These are phyloP conservation scores for Fraxinus nigra DNA, from an alignment of 305 asterid genomes.

Conservation along the genomic window DNA sequence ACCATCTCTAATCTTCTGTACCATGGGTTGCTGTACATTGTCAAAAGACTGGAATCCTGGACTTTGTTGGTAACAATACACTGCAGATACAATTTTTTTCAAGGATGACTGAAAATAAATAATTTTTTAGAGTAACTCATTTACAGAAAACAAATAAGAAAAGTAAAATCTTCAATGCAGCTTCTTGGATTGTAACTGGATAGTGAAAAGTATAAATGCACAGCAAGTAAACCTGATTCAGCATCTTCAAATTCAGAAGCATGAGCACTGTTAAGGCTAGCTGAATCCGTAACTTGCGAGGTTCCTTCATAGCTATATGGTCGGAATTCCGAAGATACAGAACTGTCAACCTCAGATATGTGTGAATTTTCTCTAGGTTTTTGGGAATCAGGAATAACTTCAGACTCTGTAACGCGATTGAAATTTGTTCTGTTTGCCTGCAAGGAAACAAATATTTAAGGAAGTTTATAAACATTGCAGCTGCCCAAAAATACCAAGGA, in stretches of 20 bases:
- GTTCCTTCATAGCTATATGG: slow-evolving; percentile 50
- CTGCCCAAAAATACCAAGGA: slow-evolving; percentile 9
- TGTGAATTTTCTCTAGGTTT: slow-evolving; percentile 44
- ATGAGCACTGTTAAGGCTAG: slow-evolving; percentile 61
- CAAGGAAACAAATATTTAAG: slow-evolving; percentile 25
- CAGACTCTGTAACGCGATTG: slow-evolving; percentile 56
- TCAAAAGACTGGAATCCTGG: slow-evolving; percentile 48
- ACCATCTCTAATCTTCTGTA: slow-evolving; percentile 32
- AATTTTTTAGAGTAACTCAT: background rate
- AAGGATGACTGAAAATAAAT: slow-evolving; percentile 9
- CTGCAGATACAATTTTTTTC: slow-evolving; percentile 45
- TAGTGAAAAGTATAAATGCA: slow-evolving; percentile 6
- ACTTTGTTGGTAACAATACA: slow-evolving; percentile 57
- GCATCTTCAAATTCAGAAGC: slow-evolving; percentile 87
- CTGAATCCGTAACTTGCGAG: slow-evolving; percentile 49
- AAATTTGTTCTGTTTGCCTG: slow-evolving; percentile 76
- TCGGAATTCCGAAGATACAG: slow-evolving; percentile 54
- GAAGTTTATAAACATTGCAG: slow-evolving; percentile 9
- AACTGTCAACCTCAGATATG: slow-evolving; percentile 52
- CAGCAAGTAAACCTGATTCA: slow-evolving; percentile 67
- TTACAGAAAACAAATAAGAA: slow-evolving; percentile 15
- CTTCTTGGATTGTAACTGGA: background rate
- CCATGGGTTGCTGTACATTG: slow-evolving; percentile 29
- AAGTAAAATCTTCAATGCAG: background rate
- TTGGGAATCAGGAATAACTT: slow-evolving; percentile 43